Evolutionary conservation across 2,329 filamentous ascomycete genomes (phyloP), one percentile per base, ranked within the genome.

Genomic region (Mollisiaceae sp.): DNA sequence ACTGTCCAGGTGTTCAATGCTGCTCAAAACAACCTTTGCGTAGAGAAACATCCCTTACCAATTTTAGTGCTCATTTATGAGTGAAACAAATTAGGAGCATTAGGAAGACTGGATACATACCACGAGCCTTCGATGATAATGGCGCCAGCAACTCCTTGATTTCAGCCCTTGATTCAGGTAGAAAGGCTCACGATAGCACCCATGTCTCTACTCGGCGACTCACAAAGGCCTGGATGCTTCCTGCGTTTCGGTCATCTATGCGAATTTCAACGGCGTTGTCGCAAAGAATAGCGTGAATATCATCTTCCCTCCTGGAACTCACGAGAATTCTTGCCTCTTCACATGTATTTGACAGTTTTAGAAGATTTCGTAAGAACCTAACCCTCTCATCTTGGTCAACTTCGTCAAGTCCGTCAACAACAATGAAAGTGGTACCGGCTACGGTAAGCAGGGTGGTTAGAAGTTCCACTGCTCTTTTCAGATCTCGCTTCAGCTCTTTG

Each of bases 361-460:
- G 36, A 52, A 63, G 61, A 15, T 39, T 4, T n/a, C n/a, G 11
- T 36, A 63, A 24, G 20, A 63, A 41, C 24, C 39, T 59, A 12
- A 2, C 8, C 2, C 61, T 54, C 9, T 63, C 61, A 36, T 18
- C 12, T 58, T 63, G 54, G 24, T 38, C 38, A 47, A 63, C 59
- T 38, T 63, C 61, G 41, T 63, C 61, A 39, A 58, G 12, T 20
- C 61, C 61, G 43, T 63, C 61, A 36, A 63, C 59, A 47, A 63
- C 54, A 38, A 63, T 35, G 27, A n/a, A 63, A 39, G 22, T 18
- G n/a, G 61, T 12, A 2, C 61, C 61, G 12, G 24, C 27, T 15
- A 11, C 11, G 8, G 1, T 47, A 36, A 63, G 22, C 1, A 59
- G 24, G 4, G 39, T 20, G 27, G 52, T 38, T 20, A 63, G 54